Evolutionary conservation across 441 rosid genomes (phyloP), one percentile per base, ranked within the genome.

Genomic region (Populus trichocarpa): DNA sequence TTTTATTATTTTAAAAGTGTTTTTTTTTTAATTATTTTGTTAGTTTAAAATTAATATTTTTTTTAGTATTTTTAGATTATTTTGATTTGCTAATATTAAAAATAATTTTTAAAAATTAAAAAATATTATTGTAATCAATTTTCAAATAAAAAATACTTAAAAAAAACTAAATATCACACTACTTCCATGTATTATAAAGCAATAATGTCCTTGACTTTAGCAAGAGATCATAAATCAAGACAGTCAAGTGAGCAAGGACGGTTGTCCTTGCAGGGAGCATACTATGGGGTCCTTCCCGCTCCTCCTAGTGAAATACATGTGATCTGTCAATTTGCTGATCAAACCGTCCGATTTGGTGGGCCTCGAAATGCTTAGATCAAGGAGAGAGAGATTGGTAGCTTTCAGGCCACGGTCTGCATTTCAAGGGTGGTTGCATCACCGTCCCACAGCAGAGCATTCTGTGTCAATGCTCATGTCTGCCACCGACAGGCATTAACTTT

Each of bases 251-350:
- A 35, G 8, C 14, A 35, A 22, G 46, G 1, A 38, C 5, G 12
- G 22, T 12, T 23, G 20, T 22, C 32, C 73, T 23, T 38, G 42
- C 59, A 2, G 25, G 16, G 67, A 67, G 53, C 63, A 66, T 30
- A 9, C 35, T 11, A 28, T 32, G 71, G 71, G 42, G 2, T 7
- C 42, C 20, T 53, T 57, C 73, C 76, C 8, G 16, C 64, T 2
- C 6, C 38, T 78, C 71, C 6, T 65, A 8, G 20, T 57, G 18
- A 42, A 7, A 71, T 71, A 13, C 64, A 40, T 23, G 6, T 40
- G 85, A 75, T 73, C 61, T 50, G 77, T 76, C 81, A 42, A 50
- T 71, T 73, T 68, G 5, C 57, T 78, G 77, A 78, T 61, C 23
- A 42, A 32, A 38, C 76, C 79, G 75, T 76, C 67, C 18, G 40